Base-by-base conservation (phyloP, 352 stramenopile genomes). In the Phytophthora pseudosyringae region DNA sequence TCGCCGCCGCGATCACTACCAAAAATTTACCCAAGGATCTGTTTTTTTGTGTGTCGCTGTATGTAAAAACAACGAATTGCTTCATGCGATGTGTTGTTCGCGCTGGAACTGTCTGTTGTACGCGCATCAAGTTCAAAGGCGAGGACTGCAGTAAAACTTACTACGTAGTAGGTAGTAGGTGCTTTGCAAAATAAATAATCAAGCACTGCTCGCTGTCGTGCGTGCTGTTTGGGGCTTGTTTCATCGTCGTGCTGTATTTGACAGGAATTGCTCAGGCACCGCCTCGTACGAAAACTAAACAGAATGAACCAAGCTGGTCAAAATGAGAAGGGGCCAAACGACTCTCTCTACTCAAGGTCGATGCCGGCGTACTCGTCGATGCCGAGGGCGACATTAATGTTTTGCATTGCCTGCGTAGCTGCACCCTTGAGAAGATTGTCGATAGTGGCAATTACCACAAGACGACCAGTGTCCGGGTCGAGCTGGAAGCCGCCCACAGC, bases 401-500 rank as follows among this genome's bases (percentile, higher is more conserved):
- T 98, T 71, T 98, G 94, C 60, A 98, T 73, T 31, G 91, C 91
- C 75, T 98, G 94, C 3, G 89, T 97, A 40, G 92, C 93, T 3
- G 94, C 94, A 11, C 94, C 94, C 84, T 98, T 98, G 51, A 98
- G 81, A 46, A 98, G 77, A 72, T 98, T 98, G 75, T 98, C 94
- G 61, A 98, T 97, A 21, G 90, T 94, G 13, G 80, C 75, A 43
- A 98, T 76, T 16, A 97, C 76, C 43, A 97, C 93, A 25, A 97
- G 69, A 28, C 93, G 82, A 15, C 90, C 90, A 18, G 91, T 93
- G 46, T 91, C 67, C 10, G 80, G 71, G 69, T 98, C 92, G 52
- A 95, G 73, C 51, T 97, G 86, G 71, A 98, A 97, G 59, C 88
- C 90, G 21, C 89, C 90, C 13, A 97, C 79, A 38, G 83, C 81